A percentile compares a stretch with the other conserved stretches of the same genome.
Conservation (phyloP, 75 land plant species). For the Cupressus sempervirens region DNA sequence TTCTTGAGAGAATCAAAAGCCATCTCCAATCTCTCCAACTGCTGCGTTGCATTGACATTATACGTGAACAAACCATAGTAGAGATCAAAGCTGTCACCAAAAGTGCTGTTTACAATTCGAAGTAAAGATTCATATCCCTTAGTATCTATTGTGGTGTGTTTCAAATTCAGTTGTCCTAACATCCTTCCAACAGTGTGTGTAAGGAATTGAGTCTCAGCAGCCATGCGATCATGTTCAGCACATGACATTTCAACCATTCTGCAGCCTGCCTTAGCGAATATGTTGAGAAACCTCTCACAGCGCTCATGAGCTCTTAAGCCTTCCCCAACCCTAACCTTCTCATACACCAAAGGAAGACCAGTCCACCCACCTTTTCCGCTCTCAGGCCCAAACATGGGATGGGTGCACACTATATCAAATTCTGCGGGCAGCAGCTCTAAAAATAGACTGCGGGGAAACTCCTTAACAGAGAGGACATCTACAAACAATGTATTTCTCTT, state of each 20-base stretch:
- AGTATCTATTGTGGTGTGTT: slow-evolving; percentile 70
- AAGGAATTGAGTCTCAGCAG: slow-evolving; percentile 69
- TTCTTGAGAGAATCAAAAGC: slow-evolving; percentile 71
- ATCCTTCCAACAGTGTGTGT: slow-evolving; percentile 70
- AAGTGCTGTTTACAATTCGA: slow-evolving; percentile 63
- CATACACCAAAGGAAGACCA: slow-evolving; percentile 67
- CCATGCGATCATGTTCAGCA: slow-evolving; percentile 62
- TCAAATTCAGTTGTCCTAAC: slow-evolving; percentile 48
- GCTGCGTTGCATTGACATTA: slow-evolving; percentile 76
- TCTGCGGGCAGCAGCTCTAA: slow-evolving; percentile 44
- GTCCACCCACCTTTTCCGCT: slow-evolving; percentile 66
- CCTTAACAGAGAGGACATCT: slow-evolving; percentile 84
- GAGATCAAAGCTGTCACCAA: slow-evolving; percentile 83
- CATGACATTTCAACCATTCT: slow-evolving; percentile 83
- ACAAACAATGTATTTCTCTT: slow-evolving; percentile 64
- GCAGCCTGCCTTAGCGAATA: slow-evolving; percentile 68
- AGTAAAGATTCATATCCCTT: slow-evolving; percentile 83
- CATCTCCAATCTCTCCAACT: slow-evolving; percentile 63
- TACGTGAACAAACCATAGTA: slow-evolving; percentile 92
- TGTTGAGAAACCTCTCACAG: slow-evolving; percentile 43
- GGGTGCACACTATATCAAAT: slow-evolving; percentile 81
- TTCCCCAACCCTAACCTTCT: slow-evolving; percentile 55
- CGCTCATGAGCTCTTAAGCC: slow-evolving; percentile 30
- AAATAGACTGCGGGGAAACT: slow-evolving; percentile 66
- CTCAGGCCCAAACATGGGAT: slow-evolving; percentile 92